Evolutionary conservation across 1,284 basidiomycete genomes (phyloP).

Genomic region (Marasmius sp.): DNA sequence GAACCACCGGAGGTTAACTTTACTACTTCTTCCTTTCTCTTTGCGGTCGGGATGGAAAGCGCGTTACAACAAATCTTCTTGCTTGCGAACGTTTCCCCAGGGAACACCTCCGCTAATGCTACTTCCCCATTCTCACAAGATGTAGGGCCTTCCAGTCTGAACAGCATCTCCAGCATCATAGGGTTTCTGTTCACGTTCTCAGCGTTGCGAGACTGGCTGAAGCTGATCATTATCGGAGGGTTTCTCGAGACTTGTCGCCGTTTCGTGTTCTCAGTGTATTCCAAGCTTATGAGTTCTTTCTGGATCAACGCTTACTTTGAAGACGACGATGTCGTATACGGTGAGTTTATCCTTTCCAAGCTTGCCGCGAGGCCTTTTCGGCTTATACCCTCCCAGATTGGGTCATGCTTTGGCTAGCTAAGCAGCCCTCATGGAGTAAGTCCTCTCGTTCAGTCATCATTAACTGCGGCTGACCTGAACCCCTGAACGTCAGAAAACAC

Average conservation of each 20-base stretch:
- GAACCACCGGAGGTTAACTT: no score
- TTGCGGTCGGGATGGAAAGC: no score
- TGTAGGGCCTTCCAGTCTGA: background rate
- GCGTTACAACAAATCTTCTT: no score
- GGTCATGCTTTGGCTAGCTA: conserved; percentile 64
- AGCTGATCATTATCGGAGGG: conserved; percentile 61
- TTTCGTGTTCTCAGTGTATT: conserved; percentile 40
- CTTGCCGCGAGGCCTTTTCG: background rate
- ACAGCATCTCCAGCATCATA: conserved; percentile 30
- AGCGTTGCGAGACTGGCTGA: conserved; percentile 62
- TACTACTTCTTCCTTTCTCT: no score
- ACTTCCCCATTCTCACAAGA: background rate
- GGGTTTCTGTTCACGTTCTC: conserved; percentile 47
- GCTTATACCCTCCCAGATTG: conserved; percentile 38
- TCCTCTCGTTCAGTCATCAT: conserved; percentile 1
- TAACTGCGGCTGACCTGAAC: background rate
- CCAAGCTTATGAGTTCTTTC: conserved; percentile 46
- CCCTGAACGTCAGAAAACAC: conserved; percentile 32
- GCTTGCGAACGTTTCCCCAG: no score
- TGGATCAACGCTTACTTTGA: conserved; percentile 65
- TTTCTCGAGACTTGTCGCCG: conserved; percentile 59
- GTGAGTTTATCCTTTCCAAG: conserved; percentile 34
- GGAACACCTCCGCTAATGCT: background rate
- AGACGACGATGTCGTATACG: conserved; percentile 55
- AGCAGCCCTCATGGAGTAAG: conserved; percentile 48